Evolutionary conservation across 2,329 filamentous ascomycete genomes (phyloP), one percentile per base, ranked within the genome.

Genomic region (Coniochaeta prunicola): DNA sequence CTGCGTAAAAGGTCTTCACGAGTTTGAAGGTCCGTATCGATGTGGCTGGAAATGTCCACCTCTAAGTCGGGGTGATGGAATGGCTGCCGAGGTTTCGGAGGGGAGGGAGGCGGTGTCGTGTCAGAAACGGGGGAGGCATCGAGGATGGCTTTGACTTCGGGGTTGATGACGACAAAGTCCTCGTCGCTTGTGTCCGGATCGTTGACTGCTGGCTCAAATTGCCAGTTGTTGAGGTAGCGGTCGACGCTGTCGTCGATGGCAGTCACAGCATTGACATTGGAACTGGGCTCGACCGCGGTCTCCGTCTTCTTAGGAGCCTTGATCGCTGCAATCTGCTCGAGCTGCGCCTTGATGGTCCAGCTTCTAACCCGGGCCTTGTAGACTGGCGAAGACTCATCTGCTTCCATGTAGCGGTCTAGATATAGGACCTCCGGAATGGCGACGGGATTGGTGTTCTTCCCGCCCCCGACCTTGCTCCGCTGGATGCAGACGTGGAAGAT

Each of bases 401-500:
- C 82, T 61, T 91, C 86, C 80, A 92, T 88, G 71, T 96, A 99
- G 30, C 92, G 84, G 72, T 97, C 94, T 57, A 99, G 79, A 68
- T 90, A 96, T 13, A 99, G 80, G 1, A 82, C 87, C 64, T 94
- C 88, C 4, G 88, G 86, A n/a, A 99, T 84, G 21, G 85, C 80
- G 13, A 99, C 83, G 12, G 90, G 85, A 61, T 92, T 86, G 58
- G 85, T 85, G 30, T 92, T 91, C 69, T 96, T 96, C 48, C 80
- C 80, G 7, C 82, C 80, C 63, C 91, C 87, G 56, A 86, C 91
- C 60, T 88, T 86, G 4, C 90, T 87, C 5, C 94, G 86, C 69
- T 96, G 91, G 33, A 99, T 90, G 64, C 92, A 89, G 50, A 99
- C 86, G 67, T 97, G 92, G 19, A 97, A 77, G 33, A 99, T 84